Conservation (phyloP, 306 rosid genomes). For the Senna tora region DNA sequence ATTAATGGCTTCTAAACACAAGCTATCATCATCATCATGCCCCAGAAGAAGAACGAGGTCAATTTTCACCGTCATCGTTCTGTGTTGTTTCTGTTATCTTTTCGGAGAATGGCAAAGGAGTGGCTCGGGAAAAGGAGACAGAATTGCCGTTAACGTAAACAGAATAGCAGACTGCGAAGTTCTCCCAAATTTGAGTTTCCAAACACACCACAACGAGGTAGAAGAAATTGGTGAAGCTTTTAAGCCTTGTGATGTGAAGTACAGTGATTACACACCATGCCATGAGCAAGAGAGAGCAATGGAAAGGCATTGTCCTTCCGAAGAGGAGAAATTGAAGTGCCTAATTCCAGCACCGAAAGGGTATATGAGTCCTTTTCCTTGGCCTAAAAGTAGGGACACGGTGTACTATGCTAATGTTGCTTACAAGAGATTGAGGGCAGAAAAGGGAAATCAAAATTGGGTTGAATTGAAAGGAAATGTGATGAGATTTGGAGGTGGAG, state of each 20-base stretch:
- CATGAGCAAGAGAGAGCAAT: slow-evolving; percentile 94
- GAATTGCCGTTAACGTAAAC: slow-evolving; percentile 61
- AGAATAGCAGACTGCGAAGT: slow-evolving; percentile 67
- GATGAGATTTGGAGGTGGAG: slow-evolving; percentile 92
- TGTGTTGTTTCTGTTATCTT: slow-evolving; percentile 87
- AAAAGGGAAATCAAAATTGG: slow-evolving; percentile 90
- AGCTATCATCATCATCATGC: slow-evolving; percentile 43
- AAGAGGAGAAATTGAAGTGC: slow-evolving; percentile 76
- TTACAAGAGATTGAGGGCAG: slow-evolving; percentile 71
- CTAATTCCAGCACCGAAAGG: slow-evolving; percentile 92
- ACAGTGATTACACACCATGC: slow-evolving; percentile 91
- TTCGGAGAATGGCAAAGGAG: slow-evolving; percentile 95
- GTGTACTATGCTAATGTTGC: slow-evolving; percentile 87
- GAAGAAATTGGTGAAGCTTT: slow-evolving; percentile 46
- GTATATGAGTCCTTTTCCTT: slow-evolving; percentile 78
- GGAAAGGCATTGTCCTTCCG: slow-evolving; percentile 96
- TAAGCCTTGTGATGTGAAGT: slow-evolving; percentile 69
- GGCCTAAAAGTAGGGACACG: slow-evolving; percentile 96
- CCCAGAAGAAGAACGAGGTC: slow-evolving; percentile 56
- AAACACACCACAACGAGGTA: slow-evolving; percentile 66
- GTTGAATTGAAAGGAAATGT: slow-evolving; percentile 83
- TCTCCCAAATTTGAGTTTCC: slow-evolving; percentile 65
- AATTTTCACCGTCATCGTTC: slow-evolving; percentile 66
- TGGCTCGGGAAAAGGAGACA: slow-evolving; percentile 84
- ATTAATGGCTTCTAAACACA: slow-evolving; percentile 73